Percentiles rank a stretch among this genome's conserved stretches.
Conservation (phyloP, 2,329 filamentous ascomycete genomes). For the Claviceps monticola region DNA sequence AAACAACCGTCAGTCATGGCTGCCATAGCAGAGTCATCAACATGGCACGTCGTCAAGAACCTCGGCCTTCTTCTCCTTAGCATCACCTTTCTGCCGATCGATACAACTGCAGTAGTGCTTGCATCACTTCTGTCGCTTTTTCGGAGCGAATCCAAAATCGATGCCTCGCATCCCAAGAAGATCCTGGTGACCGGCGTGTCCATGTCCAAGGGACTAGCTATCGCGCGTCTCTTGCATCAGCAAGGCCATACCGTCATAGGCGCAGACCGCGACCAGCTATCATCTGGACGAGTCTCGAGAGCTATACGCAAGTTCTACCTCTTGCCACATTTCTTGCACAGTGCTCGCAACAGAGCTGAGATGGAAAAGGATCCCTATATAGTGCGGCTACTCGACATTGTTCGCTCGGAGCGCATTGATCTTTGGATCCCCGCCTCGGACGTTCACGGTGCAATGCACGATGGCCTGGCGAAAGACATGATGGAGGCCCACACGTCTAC, state of each 20-base stretch:
- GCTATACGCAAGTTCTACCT: conserved; percentile 41
- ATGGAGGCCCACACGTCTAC: conserved; percentile 45
- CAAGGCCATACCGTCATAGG: conserved; percentile 58
- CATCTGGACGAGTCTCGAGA: conserved; percentile 43
- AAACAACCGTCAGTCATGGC: not conserved
- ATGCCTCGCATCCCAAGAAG: conserved; percentile 19
- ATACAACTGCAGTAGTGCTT: conserved; percentile 26
- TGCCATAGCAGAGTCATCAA: not conserved
- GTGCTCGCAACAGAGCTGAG: not conserved
- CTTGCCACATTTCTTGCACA: conserved; percentile 18
- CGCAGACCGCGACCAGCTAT: conserved; percentile 45
- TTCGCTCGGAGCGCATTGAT: conserved; percentile 46
- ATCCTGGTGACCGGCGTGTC: conserved; percentile 60
- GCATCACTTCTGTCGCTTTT: not conserved
- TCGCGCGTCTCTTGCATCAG: conserved; percentile 51
- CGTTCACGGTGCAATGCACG: conserved; percentile 50
- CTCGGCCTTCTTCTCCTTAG: conserved; percentile 14
- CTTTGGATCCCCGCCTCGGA: conserved; percentile 64
- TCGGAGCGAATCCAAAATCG: conserved; percentile 4
- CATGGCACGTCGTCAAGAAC: conserved; percentile 13
- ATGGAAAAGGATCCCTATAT: conserved; percentile 34
- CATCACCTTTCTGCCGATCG: conserved; percentile 32
- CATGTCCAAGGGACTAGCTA: conserved; percentile 54
- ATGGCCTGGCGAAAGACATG: conserved; percentile 48
- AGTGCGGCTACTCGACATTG: conserved; percentile 40